These are phyloP conservation scores for Solanum bulbocastanum DNA, from an alignment of 257 asterid species.

Conservation along the genomic window DNA sequence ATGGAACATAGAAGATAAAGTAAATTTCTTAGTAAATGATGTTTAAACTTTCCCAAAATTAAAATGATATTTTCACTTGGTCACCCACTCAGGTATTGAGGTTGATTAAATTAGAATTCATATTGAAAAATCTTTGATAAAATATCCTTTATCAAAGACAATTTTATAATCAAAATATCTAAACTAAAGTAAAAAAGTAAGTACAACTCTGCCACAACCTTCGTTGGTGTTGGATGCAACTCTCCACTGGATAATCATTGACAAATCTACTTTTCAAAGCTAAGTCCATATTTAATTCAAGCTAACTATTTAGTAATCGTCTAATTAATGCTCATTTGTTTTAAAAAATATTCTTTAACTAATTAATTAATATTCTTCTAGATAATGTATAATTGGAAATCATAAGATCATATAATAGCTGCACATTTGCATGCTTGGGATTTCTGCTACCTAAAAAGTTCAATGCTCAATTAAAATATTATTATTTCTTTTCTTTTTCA, in stretches of 20 bases:
- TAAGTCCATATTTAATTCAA: neutral
- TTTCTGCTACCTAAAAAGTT: neutral
- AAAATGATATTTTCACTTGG: neutral
- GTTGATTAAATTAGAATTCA: neutral
- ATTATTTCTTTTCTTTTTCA: neutral
- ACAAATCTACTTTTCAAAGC: neutral
- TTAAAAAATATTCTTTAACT: neutral
- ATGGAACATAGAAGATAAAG: neutral
- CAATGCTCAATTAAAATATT: neutral
- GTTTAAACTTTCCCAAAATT: neutral
- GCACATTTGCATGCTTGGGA: neutral
- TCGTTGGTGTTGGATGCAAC: too few species aligned
- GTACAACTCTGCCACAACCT: accelerated
- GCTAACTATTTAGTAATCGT: neutral
- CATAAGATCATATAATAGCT: neutral
- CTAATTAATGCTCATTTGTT: neutral
- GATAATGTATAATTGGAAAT: neutral
- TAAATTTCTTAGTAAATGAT: neutral
- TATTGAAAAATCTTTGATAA: accelerated
- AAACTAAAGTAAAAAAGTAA: neutral
- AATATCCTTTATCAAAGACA: accelerated
- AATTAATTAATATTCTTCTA: neutral
- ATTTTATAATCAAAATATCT: neutral
- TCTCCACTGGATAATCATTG: neutral
- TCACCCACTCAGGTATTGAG: neutral